Conservation (phyloP, 306 rosid genomes). For the Castanea crenata region DNA sequence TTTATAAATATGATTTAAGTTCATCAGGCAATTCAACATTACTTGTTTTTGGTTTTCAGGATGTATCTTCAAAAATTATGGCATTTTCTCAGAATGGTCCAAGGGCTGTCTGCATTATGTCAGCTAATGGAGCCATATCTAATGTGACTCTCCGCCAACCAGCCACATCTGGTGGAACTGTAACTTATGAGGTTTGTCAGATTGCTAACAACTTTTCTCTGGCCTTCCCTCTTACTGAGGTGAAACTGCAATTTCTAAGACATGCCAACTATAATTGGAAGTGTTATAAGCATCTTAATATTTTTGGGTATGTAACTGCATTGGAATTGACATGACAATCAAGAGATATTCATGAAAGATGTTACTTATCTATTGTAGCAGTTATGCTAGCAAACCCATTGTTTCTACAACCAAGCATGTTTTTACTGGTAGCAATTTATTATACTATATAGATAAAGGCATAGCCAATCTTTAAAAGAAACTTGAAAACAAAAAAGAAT, state of each 20-base stretch:
- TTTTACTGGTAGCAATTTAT: neutral
- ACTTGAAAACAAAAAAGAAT: neutral
- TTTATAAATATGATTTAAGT: neutral
- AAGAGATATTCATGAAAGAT: neutral
- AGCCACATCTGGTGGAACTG: constrained; percentile 66
- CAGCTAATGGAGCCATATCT: constrained; percentile 76
- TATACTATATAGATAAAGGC: neutral
- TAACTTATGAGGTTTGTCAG: constrained; percentile 81
- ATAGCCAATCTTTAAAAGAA: neutral
- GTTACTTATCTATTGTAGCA: neutral
- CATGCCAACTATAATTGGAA: neutral
- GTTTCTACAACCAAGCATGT: neutral
- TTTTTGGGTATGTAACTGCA: neutral
- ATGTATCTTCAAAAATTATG: constrained; percentile 53
- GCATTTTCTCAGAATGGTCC: constrained; percentile 59
- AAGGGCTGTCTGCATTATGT: constrained; percentile 54
- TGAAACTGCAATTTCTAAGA: constrained; percentile 2
- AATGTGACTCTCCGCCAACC: constrained; percentile 70
- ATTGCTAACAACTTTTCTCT: neutral
- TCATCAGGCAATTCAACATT: neutral
- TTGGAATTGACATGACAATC: neutral
- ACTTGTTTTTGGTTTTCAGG: constrained; percentile 44
- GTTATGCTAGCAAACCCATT: neutral
- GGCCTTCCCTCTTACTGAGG: neutral
- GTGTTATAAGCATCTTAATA: neutral